phyloP scores from a whole-genome alignment of 257 asterid genomes.

The Plantago major region DNA sequence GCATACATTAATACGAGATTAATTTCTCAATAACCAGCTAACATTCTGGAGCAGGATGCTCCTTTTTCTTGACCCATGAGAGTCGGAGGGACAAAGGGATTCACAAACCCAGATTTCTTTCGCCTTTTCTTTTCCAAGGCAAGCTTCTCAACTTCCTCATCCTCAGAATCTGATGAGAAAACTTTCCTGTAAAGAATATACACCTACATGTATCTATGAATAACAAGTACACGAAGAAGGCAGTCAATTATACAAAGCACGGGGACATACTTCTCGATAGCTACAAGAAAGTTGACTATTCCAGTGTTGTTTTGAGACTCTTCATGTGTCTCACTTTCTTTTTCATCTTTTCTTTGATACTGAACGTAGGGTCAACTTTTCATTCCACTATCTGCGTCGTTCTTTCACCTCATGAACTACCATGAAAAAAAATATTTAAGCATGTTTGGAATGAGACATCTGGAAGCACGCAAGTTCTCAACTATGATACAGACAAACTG shows the following conservation, averaged over 20 bases:
- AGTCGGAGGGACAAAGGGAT: slow-evolving; percentile 1
- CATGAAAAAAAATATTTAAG: slow-evolving; percentile 29
- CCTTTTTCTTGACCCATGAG: too few species aligned
- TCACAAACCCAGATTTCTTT: slow-evolving; percentile 53
- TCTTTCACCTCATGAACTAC: slow-evolving; percentile 73
- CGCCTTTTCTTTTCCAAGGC: slow-evolving; percentile 50
- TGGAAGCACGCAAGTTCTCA: too few species aligned
- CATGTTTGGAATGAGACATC: too few species aligned
- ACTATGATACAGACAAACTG: too few species aligned
- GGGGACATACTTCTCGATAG: slow-evolving; percentile 65
- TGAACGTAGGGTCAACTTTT: slow-evolving; percentile 58
- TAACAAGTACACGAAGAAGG: not conserved
- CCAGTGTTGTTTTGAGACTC: slow-evolving; percentile 39
- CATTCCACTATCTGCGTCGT: slow-evolving; percentile 68
- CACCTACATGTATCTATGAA: not conserved
- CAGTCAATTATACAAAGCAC: not conserved
- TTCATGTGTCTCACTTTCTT: slow-evolving; percentile 32
- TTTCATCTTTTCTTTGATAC: slow-evolving; percentile 33
- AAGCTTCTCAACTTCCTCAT: slow-evolving; percentile 51
- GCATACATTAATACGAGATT: not conserved
- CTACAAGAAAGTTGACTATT: slow-evolving; percentile 62
- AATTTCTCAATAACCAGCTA: not conserved
- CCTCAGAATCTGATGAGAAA: slow-evolving; percentile 80
- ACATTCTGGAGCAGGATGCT: not conserved
- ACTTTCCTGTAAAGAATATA: slow-evolving; percentile 52